These are phyloP conservation scores for Carpinus viminea DNA, from an alignment of 306 rosid species.

Conservation along the genomic window DNA sequence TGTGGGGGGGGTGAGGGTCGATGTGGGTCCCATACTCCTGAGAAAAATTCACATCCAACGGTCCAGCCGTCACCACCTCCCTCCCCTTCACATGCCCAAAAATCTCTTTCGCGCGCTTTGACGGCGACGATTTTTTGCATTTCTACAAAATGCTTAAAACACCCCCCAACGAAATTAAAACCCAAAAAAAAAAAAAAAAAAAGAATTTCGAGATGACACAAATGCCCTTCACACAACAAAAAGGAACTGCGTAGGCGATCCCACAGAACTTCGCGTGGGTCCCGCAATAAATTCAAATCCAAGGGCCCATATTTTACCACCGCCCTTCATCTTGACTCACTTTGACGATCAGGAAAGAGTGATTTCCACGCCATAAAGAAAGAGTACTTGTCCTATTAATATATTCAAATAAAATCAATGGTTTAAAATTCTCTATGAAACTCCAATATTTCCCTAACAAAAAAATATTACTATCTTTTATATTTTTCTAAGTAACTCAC, in stretches of 20 bases:
- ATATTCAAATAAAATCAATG: too few relatives aligned
- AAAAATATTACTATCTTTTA: too few relatives aligned
- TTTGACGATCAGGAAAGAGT: not conserved
- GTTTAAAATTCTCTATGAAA: too few relatives aligned
- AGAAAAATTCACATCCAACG: conserved; percentile 8
- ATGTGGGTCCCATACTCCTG: not conserved
- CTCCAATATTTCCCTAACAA: too few relatives aligned
- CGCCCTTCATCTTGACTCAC: not conserved
- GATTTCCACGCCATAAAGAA: too few relatives aligned
- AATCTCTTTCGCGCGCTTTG: conserved; percentile 33
- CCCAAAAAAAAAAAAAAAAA: not conserved
- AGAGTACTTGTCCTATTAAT: too few relatives aligned
- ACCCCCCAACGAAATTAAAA: not conserved
- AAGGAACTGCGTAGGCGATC: conserved; percentile 10
- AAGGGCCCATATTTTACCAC: conserved; percentile 8
- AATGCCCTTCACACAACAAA: not conserved
- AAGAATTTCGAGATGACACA: not conserved
- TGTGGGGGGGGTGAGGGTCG: too few relatives aligned
- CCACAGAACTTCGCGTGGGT: conserved; percentile 6
- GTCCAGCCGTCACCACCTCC: conserved; percentile 17
- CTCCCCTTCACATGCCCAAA: not conserved
- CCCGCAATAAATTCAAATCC: conserved; percentile 1
- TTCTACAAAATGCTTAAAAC: conserved; percentile 6
- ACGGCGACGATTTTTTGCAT: conserved; percentile 71
- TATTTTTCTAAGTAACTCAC: too few relatives aligned